These are phyloP conservation scores for Blastocystis sp. DNA, from an alignment of 352 stramenopile species.

Conservation along the genomic window DNA sequence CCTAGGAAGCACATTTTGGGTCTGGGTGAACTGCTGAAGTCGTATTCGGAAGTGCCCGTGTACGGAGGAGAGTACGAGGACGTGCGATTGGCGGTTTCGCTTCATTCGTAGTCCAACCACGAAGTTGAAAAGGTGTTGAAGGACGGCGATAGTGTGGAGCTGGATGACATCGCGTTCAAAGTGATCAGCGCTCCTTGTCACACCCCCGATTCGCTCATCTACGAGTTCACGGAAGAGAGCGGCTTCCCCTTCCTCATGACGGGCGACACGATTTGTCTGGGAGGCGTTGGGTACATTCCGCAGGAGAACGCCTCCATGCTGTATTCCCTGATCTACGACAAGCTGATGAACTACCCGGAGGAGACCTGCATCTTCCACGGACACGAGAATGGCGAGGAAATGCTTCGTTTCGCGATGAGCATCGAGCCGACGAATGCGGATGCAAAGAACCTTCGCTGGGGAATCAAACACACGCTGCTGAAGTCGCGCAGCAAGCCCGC, in stretches of 20 bases:
- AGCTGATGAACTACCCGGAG: constrained; percentile 55
- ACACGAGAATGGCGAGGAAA: constrained; percentile 61
- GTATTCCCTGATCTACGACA: constrained; percentile 61
- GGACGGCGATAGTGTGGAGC: constrained; percentile 19
- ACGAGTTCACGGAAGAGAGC: constrained; percentile 55
- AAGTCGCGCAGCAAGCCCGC: constrained; percentile 35
- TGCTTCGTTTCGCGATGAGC: constrained; percentile 36
- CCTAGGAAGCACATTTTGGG: constrained; percentile 54
- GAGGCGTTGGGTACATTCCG: constrained; percentile 33
- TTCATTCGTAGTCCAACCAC: constrained; percentile 12
- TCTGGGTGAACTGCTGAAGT: constrained; percentile 45
- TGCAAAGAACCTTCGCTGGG: constrained; percentile 1
- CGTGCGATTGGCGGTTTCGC: neutral
- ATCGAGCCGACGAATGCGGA: constrained; percentile 40
- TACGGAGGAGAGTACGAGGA: constrained; percentile 31
- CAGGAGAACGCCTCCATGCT: constrained; percentile 36
- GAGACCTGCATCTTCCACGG: constrained; percentile 66
- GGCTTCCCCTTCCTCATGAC: constrained; percentile 62
- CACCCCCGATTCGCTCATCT: constrained; percentile 59
- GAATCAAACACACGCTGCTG: constrained; percentile 24
- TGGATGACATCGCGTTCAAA: constrained; percentile 63
- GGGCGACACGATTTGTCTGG: constrained; percentile 46
- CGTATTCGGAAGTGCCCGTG: constrained; percentile 7
- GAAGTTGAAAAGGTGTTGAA: constrained; percentile 25
- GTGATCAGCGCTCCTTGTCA: constrained; percentile 47